Base-by-base conservation (phyloP, 306 rosid species). In the Canavalia gladiata region DNA sequence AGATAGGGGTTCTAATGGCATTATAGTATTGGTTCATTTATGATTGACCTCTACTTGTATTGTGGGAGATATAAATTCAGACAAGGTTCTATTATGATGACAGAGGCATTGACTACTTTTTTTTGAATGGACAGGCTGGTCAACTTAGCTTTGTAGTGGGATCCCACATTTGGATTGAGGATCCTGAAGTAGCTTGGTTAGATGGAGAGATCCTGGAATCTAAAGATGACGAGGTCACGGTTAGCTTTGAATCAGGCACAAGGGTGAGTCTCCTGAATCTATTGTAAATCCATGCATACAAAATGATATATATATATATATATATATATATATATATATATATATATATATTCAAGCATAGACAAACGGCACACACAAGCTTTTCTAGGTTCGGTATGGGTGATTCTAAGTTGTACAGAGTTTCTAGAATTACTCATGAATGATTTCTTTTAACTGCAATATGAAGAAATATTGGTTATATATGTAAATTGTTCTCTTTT, bases 101-200 rank as follows among this genome's bases (percentile, higher is more conserved):
- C 54, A 57, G 79, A 67, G 28, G 8, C 64, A 31, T 12, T 87
- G 60, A 86, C 50, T 71, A 60, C 68, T 58, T 69, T 58, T 69
- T 47, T 87, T 84, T 84, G 55, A 66, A 82, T 67, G 74, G 37
- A 83, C 93, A 95, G 99, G 88, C 89, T 75, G 74, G 81, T 77
- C 87, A 89, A 76, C 84, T 82, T 47, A 91, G 49, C 74, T 87
- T 76, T 51, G 83, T 51, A 7, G 88, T 90, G 77, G 99, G 98
- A 70, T 86, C 97, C 67, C 87, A 74, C 59, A 82, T 93, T 77
- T 95, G 94, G 95, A 77, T 90, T 43, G 94, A 92, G 90, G 96
- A 95, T 85, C 85, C 89, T 51, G 94, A 89, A 71, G 47, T 52
- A 82, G 89, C 99, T 42, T 95, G 99, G 98, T 9, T 89, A 71